Percentiles rank a stretch among this genome's conserved stretches.
Evolutionary conservation across 140 eudicot species (phyloP).

Genomic region (Senecio squalidus): DNA sequence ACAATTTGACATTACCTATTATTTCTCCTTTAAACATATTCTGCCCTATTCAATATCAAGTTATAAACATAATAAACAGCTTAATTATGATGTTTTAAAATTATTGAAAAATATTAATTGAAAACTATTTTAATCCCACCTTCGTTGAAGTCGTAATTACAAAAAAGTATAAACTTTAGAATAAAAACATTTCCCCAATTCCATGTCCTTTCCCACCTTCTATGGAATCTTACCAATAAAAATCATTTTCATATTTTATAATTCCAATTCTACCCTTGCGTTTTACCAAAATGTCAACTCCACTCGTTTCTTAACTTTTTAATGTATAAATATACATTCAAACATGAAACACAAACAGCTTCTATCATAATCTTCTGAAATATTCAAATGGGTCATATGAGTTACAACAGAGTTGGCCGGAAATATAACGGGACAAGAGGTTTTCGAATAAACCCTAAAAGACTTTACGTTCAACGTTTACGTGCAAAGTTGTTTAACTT

Average conservation of each 20-base stretch:
- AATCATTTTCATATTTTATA: conserved; percentile 1
- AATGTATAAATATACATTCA: conserved; percentile 31
- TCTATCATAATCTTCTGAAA: conserved; percentile 7
- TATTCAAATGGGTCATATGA: conserved; percentile 37
- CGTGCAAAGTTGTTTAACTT: conserved; percentile 41
- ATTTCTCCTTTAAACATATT: no score
- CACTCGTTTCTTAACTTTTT: background rate
- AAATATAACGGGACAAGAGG: conserved; percentile 31
- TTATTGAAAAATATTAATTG: background rate
- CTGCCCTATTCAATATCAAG: no score
- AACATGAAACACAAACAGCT: background rate
- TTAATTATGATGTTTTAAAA: background rate
- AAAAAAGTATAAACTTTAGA: background rate
- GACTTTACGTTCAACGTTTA: conserved; percentile 46
- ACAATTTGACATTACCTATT: no score
- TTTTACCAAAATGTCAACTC: conserved; percentile 11
- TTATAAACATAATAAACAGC: background rate
- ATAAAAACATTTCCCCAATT: conserved; percentile 19
- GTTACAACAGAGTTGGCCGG: conserved; percentile 44
- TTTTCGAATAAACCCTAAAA: conserved; percentile 37
- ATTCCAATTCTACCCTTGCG: conserved; percentile 12
- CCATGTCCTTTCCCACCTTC: conserved; percentile 46
- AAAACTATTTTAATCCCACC: conserved; percentile 12
- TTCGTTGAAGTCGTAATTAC: conserved; percentile 26
- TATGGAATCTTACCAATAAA: conserved; percentile 38